phyloP scores from a whole-genome alignment of 1,284 basidiomycete species.

The Cryptococcus sp. region DNA sequence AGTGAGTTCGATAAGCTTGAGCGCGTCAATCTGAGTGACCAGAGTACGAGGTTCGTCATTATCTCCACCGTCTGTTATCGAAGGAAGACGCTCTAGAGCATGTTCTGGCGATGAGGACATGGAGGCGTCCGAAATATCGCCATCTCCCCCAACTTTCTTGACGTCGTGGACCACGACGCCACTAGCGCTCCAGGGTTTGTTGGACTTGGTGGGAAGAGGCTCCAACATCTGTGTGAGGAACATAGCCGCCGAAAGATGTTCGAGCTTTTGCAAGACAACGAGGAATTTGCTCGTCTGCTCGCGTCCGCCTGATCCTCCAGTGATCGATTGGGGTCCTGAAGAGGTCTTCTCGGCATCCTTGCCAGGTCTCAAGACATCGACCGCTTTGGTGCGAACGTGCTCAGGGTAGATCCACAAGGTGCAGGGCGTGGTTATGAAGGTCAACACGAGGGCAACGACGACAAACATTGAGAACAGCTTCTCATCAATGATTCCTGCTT shows the following conservation, averaged over 20 bases:
- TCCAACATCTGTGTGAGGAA: slow-evolving; percentile 58
- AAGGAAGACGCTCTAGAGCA: slow-evolving; percentile 7
- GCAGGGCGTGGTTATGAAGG: slow-evolving; percentile 84
- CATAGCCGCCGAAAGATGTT: slow-evolving; percentile 69
- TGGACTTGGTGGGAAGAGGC: slow-evolving; percentile 23
- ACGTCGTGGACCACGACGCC: slow-evolving; percentile 54
- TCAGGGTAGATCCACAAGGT: slow-evolving; percentile 77
- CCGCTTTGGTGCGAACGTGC: slow-evolving; percentile 52
- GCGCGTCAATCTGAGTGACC: slow-evolving; percentile 60
- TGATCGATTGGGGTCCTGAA: slow-evolving; percentile 11
- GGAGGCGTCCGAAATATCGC: slow-evolving; percentile 21
- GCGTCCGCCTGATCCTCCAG: slow-evolving; percentile 38
- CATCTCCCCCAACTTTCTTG: slow-evolving; percentile 9
- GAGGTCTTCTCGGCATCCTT: slow-evolving; percentile 33
- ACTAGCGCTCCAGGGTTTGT: slow-evolving; percentile 67
- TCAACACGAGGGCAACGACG: slow-evolving; percentile 79
- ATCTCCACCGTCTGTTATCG: background rate
- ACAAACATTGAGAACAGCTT: slow-evolving; percentile 81
- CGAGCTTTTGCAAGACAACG: slow-evolving; percentile 86
- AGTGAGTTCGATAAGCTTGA: slow-evolving; percentile 85
- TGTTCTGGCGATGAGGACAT: slow-evolving; percentile 17
- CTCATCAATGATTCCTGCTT: slow-evolving; percentile 73
- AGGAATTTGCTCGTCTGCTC: slow-evolving; percentile 59
- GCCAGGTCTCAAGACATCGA: slow-evolving; percentile 4
- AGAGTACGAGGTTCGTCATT: background rate